Base-by-base conservation (phyloP, 805 yeast species). In the Kuraishia cidri region DNA sequence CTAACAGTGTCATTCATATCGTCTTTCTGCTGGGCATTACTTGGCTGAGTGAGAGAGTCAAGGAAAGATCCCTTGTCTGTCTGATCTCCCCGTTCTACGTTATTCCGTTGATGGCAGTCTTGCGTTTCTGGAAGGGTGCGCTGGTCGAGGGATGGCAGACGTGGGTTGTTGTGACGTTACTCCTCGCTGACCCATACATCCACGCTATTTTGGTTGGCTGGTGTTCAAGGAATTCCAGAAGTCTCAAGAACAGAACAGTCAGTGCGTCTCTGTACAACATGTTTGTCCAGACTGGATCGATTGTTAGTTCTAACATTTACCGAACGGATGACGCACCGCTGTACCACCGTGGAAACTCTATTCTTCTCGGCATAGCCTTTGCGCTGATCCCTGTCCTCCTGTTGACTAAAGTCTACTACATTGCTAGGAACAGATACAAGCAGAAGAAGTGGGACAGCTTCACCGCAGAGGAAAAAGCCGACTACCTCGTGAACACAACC, bases 221-320 rank as follows among this genome's bases (percentile, higher is more conserved):
- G 83, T 64, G 70, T 35, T 72, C 83, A 0, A 48, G 66, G 13
- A 71, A 73, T 39, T 64, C 81, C 12, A 68, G 71, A 47, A 61
- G 78, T 0, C 79, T 77, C n/a, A 50, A 77, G 6, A 51, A 72
- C 4, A 55, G 84, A 38, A 69, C 83, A 0, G 70, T 78, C 4
- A 64, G 78, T 5, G 66, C 80, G 0, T 74, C 83, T 1, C 37
- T 76, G 37, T 73, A 67, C 40, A 78, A 76, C 44, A 72, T 75
- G 53, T 64, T 60, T 43, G 66, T 69, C 1, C 84, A 77, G 44
- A 50, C 67, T 1, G 75, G 71, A 1, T 50, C 56, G 20, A 69
- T 78, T 26, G 54, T 65, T 4, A 60, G 70, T 5, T 50, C 71
- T 13, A 64, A 75, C 42, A 64, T 78, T 3, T 78, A 77, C 49